Base-by-base conservation (phyloP, 768 basidiomycete genomes). In the Tricholoma matsutake region DNA sequence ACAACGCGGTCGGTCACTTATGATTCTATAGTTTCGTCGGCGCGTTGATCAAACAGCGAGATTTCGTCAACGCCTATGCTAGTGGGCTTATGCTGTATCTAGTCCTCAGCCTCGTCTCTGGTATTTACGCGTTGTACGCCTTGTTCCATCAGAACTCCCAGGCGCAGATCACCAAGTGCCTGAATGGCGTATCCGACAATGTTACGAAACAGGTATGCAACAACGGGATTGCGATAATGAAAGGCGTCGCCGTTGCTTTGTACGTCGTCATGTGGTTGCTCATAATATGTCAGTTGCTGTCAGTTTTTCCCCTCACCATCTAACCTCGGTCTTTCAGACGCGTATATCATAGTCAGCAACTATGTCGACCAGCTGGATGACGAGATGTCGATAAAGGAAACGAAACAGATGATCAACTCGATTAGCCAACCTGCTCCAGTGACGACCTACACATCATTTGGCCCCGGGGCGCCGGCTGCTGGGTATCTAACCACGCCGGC, bases 291-390 rank as follows among this genome's bases (percentile, higher is more conserved):
- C 62, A 56, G 84, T 80, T 9, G 5, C 43, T 43, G 28, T 31
- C 34, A 14, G 20, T 32, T 41, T 16, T 37, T 43, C 47, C 32
- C 5, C 32, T 45, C 39, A 47, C 37, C 9, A 60, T 55, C 14
- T 59, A 41, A 41, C 62, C 59, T 63, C 20, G 47, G 22, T 25
- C 29, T 57, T 59, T 25, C 60, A 87, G 84, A 82, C 63, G 80
- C 78, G 2, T 82, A 79, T 69, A 71, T 84, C 61, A 77, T 86
- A 56, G 79, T 83, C 13, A 75, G 77, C 57, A 74, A 79, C 68
- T 86, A 86, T 63, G 77, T 79, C 25, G 75, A 79, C 28, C 83
- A 87, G 68, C 74, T 86, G 29, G 72, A 76, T 58, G 83, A 86
- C 45, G 83, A 87, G 69, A 72, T 76, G 59, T 67, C 69, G 14